Conservation (phyloP, 202 grass and related monocot genomes). For the Elaeis oleifera region DNA sequence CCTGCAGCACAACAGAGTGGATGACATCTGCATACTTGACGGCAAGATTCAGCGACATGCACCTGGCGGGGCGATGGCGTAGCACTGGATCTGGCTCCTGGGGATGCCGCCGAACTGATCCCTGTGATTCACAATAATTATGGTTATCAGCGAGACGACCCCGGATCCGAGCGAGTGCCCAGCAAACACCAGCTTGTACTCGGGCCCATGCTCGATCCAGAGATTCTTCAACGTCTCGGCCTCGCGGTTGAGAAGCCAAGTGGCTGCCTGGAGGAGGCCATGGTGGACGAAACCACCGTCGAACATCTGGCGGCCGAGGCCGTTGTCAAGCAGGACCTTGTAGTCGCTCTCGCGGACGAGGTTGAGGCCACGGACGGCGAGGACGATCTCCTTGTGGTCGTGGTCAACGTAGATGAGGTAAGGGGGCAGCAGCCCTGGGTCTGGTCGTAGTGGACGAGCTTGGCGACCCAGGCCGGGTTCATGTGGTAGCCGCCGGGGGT, state of each 20-base stretch:
- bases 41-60: constrained; percentile 98
- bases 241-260: constrained; percentile 69
- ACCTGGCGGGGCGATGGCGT: constrained; percentile 71
- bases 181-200: constrained; percentile 62
- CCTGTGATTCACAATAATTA: constrained; percentile 70
- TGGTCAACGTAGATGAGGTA: constrained; percentile 74
- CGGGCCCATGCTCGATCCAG: constrained; percentile 35
- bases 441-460: constrained; percentile 44
- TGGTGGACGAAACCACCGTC: constrained; percentile 91
- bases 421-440: constrained; percentile 53
- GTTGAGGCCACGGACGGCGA: constrained; percentile 90
- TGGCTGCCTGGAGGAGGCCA: constrained; percentile 67
- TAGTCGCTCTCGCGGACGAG: constrained; percentile 92
- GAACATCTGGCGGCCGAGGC: constrained; percentile 90
- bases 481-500: constrained; percentile 36
- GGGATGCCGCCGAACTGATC: constrained; percentile 52
- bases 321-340: constrained; percentile 86
- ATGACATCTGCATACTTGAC: constrained; percentile 98
- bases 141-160: constrained; percentile 72
- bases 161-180: constrained; percentile 95
- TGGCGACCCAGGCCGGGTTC: constrained; percentile 47
- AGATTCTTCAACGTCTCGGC: constrained; percentile 39
- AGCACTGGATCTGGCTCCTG: constrained; percentile 55
- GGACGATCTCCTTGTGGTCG: constrained; percentile 55
- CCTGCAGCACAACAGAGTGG: constrained; percentile 89